A percentile compares a stretch with the other conserved stretches of the same genome.
Conservation (phyloP, 2,329 filamentous ascomycete species). For the Byssoonygena ceratinophila region DNA sequence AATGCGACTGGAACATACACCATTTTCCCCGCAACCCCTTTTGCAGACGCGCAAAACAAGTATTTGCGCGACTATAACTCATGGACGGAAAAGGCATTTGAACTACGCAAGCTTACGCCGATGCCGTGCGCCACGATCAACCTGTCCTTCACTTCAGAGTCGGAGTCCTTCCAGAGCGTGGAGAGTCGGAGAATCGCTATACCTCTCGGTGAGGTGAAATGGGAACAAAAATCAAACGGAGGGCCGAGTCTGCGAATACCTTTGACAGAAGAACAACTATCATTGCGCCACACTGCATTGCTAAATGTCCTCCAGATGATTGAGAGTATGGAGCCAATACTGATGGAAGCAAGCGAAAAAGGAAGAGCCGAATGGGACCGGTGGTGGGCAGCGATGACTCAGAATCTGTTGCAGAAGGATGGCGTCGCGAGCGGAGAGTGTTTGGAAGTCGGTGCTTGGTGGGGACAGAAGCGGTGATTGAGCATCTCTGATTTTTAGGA, state of each 20-base stretch:
- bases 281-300: conserved; percentile 68
- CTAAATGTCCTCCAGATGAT: conserved; percentile 72
- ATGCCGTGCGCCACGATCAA: conserved; percentile 70
- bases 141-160: conserved; percentile 69
- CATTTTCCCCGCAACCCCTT: conserved; percentile 71
- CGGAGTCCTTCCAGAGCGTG: conserved; percentile 58
- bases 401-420: conserved; percentile 66
- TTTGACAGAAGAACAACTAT: conserved; percentile 58
- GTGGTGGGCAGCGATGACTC: conserved; percentile 81
- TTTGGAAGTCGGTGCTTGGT: conserved; percentile 57
- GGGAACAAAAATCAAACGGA: conserved; percentile 60
- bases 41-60: conserved; percentile 68
- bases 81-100: conserved; percentile 69
- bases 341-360: conserved; percentile 74
- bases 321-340: conserved; percentile 69
- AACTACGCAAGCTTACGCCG: conserved; percentile 56
- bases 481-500: background rate
- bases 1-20: conserved; percentile 67
- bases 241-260: conserved; percentile 35
- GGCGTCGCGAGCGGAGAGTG: conserved; percentile 77
- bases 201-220: conserved; percentile 70
- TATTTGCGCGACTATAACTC: conserved; percentile 73
- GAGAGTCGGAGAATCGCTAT: conserved; percentile 72
- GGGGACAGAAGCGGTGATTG: conserved; percentile 45
- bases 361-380: conserved; percentile 84